Percentiles rank a stretch among this genome's conserved stretches.
phyloP scores from a whole-genome alignment of 805 yeast genomes.

The Wickerhamiella siamensis region DNA sequence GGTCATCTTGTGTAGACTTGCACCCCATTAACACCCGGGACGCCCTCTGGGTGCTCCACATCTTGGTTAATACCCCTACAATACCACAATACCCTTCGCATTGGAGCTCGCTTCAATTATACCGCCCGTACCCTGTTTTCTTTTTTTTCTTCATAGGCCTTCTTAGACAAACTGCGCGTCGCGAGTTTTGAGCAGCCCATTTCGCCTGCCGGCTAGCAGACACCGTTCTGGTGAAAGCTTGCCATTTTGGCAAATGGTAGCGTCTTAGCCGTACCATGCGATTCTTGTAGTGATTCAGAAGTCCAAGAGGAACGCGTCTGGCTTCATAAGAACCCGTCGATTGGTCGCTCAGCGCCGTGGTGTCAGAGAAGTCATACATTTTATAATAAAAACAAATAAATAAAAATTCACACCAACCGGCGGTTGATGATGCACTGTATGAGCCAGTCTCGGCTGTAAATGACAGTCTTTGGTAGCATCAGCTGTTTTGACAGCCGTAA shows the following conservation, averaged over 20 bases:
- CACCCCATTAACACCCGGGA: too few species aligned
- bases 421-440: slow-evolving; percentile 22
- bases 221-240: slow-evolving; percentile 13
- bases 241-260: neutral
- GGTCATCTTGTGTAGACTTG: too few species aligned
- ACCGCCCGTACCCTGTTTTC: too few species aligned
- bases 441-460: slow-evolving; percentile 21
- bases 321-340: slow-evolving; percentile 23
- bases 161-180: slow-evolving; percentile 22
- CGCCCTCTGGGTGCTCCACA: too few species aligned
- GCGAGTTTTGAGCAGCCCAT: slow-evolving; percentile 6
- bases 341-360: slow-evolving; percentile 15
- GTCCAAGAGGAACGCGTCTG: slow-evolving; percentile 17
- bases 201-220: neutral
- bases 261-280: slow-evolving; percentile 8
- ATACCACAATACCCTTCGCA: too few species aligned
- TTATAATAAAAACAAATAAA: neutral
- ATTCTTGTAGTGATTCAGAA: slow-evolving; percentile 20
- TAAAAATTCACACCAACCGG: slow-evolving; percentile 13
- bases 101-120: too few species aligned
- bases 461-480: slow-evolving; percentile 8
- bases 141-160: slow-evolving; percentile 4
- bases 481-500: slow-evolving; percentile 9
- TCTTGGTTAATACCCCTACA: too few species aligned
- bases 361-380: slow-evolving; percentile 25